phyloP scores from a whole-genome alignment of 345 rosid species.

The Erysimum cheiranthoides region DNA sequence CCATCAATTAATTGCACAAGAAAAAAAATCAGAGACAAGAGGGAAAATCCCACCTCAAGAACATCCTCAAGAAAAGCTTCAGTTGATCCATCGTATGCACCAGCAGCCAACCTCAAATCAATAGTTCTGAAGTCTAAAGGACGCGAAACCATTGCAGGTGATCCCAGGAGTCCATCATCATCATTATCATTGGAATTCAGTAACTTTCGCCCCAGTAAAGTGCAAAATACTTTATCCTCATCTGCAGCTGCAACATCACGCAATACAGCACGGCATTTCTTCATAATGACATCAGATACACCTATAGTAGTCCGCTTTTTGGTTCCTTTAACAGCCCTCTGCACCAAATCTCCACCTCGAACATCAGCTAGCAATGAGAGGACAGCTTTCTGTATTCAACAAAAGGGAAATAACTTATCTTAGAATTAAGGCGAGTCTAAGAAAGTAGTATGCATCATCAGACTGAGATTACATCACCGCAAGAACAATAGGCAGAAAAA shows the following conservation, averaged over 20 bases:
- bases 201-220: slow-evolving; percentile 81
- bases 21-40: slow-evolving; percentile 1
- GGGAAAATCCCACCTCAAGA: slow-evolving; percentile 70
- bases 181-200: slow-evolving; percentile 75
- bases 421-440: slow-evolving; percentile 30
- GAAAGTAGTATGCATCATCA: slow-evolving; percentile 20
- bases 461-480: slow-evolving; percentile 16
- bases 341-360: slow-evolving; percentile 53
- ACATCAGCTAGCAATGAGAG: slow-evolving; percentile 84
- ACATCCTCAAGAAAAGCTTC: slow-evolving; percentile 97
- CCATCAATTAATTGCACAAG: slow-evolving; percentile 25
- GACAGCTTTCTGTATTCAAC: slow-evolving; percentile 94
- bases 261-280: slow-evolving; percentile 81
- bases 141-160: slow-evolving; percentile 95
- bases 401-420: slow-evolving; percentile 22
- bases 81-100: slow-evolving; percentile 84
- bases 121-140: slow-evolving; percentile 96
- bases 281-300: slow-evolving; percentile 82
- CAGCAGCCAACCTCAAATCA: slow-evolving; percentile 91
- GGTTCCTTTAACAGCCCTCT: slow-evolving; percentile 57
- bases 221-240: slow-evolving; percentile 84
- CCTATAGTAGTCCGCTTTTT: slow-evolving; percentile 61
- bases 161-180: slow-evolving; percentile 96
- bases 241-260: slow-evolving; percentile 85
- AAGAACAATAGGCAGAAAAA: slow-evolving; percentile 26